phyloP scores from a whole-genome alignment of 257 asterid species.

The Nicotiana undulata region DNA sequence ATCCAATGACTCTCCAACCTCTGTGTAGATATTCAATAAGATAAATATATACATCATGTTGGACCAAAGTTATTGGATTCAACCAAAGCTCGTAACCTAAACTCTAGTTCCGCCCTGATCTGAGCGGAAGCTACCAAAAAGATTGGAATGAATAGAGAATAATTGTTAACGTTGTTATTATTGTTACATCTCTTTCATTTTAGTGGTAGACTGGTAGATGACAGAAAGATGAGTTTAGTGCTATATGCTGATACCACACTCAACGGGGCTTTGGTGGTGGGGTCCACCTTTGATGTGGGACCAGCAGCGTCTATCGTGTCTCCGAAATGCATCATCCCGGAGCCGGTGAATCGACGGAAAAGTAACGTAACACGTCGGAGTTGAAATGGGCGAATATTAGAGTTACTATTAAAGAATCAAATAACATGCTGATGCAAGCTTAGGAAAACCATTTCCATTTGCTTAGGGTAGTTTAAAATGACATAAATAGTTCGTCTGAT shows the following conservation, averaged over 20 bases:
- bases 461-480: no score
- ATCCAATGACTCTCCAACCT: no score
- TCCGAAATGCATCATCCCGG: slow-evolving; percentile 12
- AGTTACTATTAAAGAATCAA: not conserved
- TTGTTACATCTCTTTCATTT: not conserved
- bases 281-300: slow-evolving; percentile 8
- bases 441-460: no score
- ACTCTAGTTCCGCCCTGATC: no score
- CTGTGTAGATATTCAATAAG: no score
- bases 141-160: no score
- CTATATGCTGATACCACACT: slow-evolving; percentile 28
- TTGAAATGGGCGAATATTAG: not conserved
- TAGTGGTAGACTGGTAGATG: slow-evolving; percentile 28
- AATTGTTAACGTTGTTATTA: not conserved
- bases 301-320: slow-evolving; percentile 9
- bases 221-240: slow-evolving; percentile 34
- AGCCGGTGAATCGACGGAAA: slow-evolving; percentile 15
- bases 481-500: no score
- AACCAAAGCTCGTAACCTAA: no score
- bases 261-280: slow-evolving; percentile 15
- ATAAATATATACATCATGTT: no score
- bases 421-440: not conserved
- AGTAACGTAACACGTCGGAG: not conserved
- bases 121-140: no score
- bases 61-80: no score